These are phyloP conservation scores for Tetrapisispora namnaoensis DNA, from an alignment of 805 yeast species.

Conservation along the genomic window DNA sequence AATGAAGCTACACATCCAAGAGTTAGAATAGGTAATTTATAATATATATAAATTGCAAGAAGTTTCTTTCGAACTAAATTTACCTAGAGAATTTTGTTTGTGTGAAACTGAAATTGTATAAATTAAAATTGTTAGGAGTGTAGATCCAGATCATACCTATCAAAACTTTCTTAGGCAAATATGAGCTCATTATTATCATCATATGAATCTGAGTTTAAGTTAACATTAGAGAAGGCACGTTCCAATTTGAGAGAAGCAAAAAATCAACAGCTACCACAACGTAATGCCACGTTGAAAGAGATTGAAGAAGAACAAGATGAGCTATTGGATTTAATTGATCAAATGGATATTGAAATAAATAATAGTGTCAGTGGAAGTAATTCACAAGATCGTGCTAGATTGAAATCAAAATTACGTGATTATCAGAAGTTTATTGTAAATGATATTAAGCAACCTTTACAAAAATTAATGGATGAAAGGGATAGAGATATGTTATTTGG, in stretches of 20 bases:
- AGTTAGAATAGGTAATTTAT: no score
- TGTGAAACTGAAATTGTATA: no score
- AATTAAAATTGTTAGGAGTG: no score
- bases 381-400: conserved; percentile 42
- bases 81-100: no score
- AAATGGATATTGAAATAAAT: conserved; percentile 84
- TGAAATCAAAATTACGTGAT: conserved; percentile 67
- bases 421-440: conserved; percentile 52
- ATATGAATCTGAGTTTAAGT: conserved; percentile 33
- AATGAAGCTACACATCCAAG: no score
- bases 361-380: conserved; percentile 35
- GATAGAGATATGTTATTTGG: conserved; percentile 73
- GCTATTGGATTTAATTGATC: conserved; percentile 59
- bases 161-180: no score
- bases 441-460: conserved; percentile 45
- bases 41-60: no score
- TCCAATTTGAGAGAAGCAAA: conserved; percentile 12
- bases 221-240: conserved; percentile 23
- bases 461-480: conserved; percentile 52
- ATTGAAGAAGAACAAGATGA: conserved; percentile 28
- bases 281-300: conserved; percentile 18
- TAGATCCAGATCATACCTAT: no score
- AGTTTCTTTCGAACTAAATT: no score
- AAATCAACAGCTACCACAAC: conserved; percentile 15
- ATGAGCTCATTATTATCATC: conserved; percentile 22